Percentiles rank a stretch among this genome's conserved stretches.
phyloP scores from a whole-genome alignment of 1,284 basidiomycete genomes.

The Sanguinoderma infundibulare region DNA sequence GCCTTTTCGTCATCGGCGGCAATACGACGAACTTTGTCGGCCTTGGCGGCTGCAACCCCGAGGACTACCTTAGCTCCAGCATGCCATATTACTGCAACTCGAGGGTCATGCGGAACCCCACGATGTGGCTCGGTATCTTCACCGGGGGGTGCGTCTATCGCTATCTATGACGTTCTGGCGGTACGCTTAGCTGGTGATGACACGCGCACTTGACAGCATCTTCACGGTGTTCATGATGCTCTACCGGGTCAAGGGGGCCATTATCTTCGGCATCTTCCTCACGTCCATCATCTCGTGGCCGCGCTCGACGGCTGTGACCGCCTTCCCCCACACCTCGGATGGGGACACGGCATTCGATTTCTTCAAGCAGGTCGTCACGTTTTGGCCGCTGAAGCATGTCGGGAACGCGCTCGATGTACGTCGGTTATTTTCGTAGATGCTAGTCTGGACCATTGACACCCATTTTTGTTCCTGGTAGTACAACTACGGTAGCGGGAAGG shows the following conservation, averaged over 20 bases:
- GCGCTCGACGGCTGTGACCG: slow-evolving; percentile 78
- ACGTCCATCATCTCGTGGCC: slow-evolving; percentile 92
- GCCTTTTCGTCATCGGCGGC: slow-evolving; percentile 82
- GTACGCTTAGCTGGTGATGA: background rate
- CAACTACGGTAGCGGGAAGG: slow-evolving; percentile 67
- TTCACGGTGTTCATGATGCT: slow-evolving; percentile 82
- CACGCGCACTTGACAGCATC: slow-evolving; percentile 46
- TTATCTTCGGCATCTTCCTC: slow-evolving; percentile 84
- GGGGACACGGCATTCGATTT: slow-evolving; percentile 83
- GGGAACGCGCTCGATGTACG: slow-evolving; percentile 70
- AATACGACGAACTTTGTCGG: slow-evolving; percentile 74
- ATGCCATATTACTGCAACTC: slow-evolving; percentile 66
- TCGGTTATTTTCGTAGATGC: slow-evolving; percentile 12
- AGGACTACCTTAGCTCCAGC: slow-evolving; percentile 43
- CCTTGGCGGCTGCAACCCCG: slow-evolving; percentile 76
- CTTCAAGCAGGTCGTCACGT: slow-evolving; percentile 88
- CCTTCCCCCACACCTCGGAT: slow-evolving; percentile 74
- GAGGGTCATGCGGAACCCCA: slow-evolving; percentile 76
- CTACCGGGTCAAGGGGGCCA: slow-evolving; percentile 86
- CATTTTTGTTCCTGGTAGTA: slow-evolving; percentile 41
- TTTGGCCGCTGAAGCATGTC: slow-evolving; percentile 64
- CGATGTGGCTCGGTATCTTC: slow-evolving; percentile 91
- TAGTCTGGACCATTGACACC: background rate
- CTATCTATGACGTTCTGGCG: background rate
- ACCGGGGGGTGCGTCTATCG: slow-evolving; percentile 67